Conservation (phyloP, 192 early-diverging fungal genomes). For the Dissophora globulifera region DNA sequence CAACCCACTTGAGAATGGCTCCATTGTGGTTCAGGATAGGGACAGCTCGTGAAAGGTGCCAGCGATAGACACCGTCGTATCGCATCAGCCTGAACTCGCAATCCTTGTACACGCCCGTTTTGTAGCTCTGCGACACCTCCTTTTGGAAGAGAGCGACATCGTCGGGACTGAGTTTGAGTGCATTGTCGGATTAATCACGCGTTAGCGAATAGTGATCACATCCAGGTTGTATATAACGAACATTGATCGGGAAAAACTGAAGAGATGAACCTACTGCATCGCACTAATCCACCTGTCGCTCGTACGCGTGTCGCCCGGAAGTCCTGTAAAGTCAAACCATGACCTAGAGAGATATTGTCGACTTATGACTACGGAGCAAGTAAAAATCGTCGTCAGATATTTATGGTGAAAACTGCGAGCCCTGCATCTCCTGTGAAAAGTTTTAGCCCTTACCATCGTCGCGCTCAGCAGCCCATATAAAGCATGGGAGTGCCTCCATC, state of each 20-base stretch:
- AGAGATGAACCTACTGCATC: slow-evolving; percentile 49
- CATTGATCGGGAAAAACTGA: too few species aligned
- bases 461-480: slow-evolving; percentile 47
- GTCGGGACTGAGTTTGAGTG: too few species aligned
- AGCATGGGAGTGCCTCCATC: slow-evolving; percentile 52
- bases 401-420: too few species aligned
- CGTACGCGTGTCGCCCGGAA: slow-evolving; percentile 40
- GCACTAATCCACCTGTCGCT: slow-evolving; percentile 49
- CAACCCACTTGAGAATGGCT: slow-evolving; percentile 44
- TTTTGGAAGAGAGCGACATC: slow-evolving; percentile 49
- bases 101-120: slow-evolving; percentile 50
- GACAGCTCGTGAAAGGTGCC: slow-evolving; percentile 46
- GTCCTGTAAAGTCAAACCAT: slow-evolving; percentile 48
- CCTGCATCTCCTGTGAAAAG: too few species aligned
- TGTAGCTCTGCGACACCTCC: slow-evolving; percentile 50
- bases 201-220: too few species aligned
- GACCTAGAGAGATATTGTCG: slow-evolving; percentile 46
- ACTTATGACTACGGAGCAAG: slow-evolving; percentile 21
- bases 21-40: slow-evolving; percentile 43
- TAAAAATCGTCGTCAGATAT: too few species aligned
- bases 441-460: slow-evolving; percentile 36
- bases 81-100: slow-evolving; percentile 54
- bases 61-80: slow-evolving; percentile 46
- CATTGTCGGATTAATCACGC: too few species aligned
- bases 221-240: too few species aligned